phyloP scores from a whole-genome alignment of 805 yeast genomes.

The Metschnikowia dekortorum region DNA sequence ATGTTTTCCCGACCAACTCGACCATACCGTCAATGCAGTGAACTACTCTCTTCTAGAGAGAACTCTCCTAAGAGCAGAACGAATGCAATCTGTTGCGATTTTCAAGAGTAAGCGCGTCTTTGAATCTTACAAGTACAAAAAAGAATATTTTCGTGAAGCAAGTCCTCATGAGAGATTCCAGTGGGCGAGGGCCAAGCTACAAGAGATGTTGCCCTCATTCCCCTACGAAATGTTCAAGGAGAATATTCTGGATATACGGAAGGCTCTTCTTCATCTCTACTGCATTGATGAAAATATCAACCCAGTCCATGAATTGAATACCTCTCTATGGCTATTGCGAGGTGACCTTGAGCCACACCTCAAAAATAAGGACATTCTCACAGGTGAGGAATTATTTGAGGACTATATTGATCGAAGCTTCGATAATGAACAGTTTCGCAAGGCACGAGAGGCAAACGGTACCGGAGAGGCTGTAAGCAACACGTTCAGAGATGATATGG shows the following conservation, averaged over 20 bases:
- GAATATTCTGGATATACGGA: neutral
- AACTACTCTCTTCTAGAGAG: neutral
- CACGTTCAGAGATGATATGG: neutral
- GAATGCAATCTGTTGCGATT: neutral
- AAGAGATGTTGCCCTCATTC: neutral
- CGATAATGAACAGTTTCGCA: neutral
- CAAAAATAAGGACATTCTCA: neutral
- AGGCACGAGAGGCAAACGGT: neutral
- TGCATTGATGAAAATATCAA: neutral
- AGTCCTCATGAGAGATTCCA: neutral
- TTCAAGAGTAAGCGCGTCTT: neutral
- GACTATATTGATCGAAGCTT: neutral
- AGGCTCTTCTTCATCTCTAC: neutral
- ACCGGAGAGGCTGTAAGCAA: neutral
- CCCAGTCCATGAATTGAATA: neutral
- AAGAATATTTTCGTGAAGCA: neutral
- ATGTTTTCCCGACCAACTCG: neutral
- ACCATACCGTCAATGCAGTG: neutral
- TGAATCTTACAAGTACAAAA: constrained; percentile 1
- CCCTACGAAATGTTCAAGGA: neutral
- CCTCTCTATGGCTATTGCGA: neutral
- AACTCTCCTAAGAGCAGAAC: neutral
- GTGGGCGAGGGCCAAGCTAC: neutral
- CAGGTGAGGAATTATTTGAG: neutral
- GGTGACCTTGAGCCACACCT: neutral